Conservation (phyloP, 768 basidiomycete species). For the Udeniomyces megalosporus region DNA sequence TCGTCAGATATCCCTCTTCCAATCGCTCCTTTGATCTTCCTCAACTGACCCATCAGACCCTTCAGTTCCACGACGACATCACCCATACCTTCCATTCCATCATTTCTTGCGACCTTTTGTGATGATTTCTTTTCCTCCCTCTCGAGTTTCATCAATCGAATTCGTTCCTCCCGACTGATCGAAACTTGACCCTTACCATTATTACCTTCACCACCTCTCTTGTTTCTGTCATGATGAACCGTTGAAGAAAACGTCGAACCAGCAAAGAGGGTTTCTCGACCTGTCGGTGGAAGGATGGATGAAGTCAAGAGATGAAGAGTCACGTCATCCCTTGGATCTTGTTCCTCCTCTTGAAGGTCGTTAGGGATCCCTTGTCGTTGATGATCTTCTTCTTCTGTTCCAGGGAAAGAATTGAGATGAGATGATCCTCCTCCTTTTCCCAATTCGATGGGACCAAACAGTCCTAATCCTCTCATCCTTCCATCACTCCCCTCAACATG, state of each 20-base stretch:
- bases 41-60: conserved; percentile 9
- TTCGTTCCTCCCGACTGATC: conserved; percentile 6
- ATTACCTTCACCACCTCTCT: too few relatives aligned
- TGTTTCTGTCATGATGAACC: background rate
- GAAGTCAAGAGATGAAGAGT: conserved; percentile 1
- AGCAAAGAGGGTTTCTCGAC: conserved; percentile 10
- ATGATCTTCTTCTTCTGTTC: too few relatives aligned
- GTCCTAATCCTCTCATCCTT: background rate
- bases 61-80: conserved; percentile 15
- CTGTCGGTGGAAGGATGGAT: background rate
- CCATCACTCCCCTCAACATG: background rate
- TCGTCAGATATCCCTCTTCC: background rate
- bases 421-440: too few relatives aligned
- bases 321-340: conserved; percentile 8
- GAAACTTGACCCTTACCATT: background rate
- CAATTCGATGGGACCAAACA: background rate
- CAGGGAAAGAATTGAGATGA: too few relatives aligned
- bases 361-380: background rate
- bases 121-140: background rate
- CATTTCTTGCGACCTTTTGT: background rate
- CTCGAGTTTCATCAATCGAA: background rate
- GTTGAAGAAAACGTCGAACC: background rate
- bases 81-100: background rate
- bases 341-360: background rate
- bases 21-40: background rate